Conservation (phyloP, 306 rosid genomes). For the Morella rubra region DNA sequence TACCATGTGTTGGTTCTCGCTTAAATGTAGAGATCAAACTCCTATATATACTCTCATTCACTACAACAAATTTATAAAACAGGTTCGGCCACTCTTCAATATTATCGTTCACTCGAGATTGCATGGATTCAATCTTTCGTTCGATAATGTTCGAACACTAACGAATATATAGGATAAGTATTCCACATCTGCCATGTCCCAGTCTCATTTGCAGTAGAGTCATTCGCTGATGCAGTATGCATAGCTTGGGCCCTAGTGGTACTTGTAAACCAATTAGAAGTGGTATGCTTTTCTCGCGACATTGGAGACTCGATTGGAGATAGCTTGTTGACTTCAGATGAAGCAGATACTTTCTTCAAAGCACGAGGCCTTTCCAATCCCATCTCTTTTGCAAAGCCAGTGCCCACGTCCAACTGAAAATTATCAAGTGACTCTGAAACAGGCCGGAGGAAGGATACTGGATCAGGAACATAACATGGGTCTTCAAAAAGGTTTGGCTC, state of each 20-base stretch:
- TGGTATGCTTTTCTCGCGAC: slow-evolving; percentile 76
- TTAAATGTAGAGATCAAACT: too few relatives aligned
- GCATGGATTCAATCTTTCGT: too few relatives aligned
- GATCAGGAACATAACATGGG: slow-evolving; percentile 90
- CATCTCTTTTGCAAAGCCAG: slow-evolving; percentile 53
- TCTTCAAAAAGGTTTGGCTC: slow-evolving; percentile 95
- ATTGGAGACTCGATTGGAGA: slow-evolving; percentile 95
- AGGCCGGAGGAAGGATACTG: slow-evolving; percentile 83
- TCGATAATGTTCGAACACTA: too few relatives aligned
- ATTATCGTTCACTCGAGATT: too few relatives aligned
- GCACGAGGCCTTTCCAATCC: slow-evolving; percentile 56
- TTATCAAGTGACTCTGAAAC: slow-evolving; percentile 95
- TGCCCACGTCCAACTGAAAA: slow-evolving; percentile 79
- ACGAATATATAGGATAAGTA: slow-evolving; percentile 64
- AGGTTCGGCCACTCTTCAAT: too few relatives aligned
- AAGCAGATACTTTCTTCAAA: slow-evolving; percentile 52
- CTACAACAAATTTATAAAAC: too few relatives aligned
- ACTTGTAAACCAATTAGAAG: slow-evolving; percentile 53
- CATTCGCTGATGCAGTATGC: slow-evolving; percentile 53
- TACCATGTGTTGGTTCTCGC: too few relatives aligned
- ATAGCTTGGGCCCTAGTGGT: slow-evolving; percentile 45
- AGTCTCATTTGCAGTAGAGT: slow-evolving; percentile 52
- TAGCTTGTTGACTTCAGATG: slow-evolving; percentile 69
- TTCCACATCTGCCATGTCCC: slow-evolving; percentile 99
- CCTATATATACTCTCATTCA: too few relatives aligned